Conservation (phyloP, 208 protist genomes). For the Blechomonas ayalai region DNA sequence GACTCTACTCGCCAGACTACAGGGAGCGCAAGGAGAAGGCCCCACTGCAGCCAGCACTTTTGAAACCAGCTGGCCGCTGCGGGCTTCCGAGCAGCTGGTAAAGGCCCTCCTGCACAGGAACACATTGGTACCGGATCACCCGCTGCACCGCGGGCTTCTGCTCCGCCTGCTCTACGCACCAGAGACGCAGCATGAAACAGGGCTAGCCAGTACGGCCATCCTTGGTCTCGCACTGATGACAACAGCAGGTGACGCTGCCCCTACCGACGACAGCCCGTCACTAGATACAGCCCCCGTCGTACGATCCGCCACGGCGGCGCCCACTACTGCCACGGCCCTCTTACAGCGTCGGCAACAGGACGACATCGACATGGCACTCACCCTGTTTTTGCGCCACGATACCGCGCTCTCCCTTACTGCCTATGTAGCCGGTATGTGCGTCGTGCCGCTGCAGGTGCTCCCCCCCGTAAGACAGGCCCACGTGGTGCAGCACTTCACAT, state of each 20-base stretch:
- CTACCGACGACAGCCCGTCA: neutral
- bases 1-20: slow-evolving; percentile 7
- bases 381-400: slow-evolving; percentile 43
- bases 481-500: slow-evolving; percentile 60
- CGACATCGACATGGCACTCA: slow-evolving; percentile 19
- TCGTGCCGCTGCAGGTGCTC: slow-evolving; percentile 28
- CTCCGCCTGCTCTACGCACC: slow-evolving; percentile 31
- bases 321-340: no score
- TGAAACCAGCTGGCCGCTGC: neutral
- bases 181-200: slow-evolving; percentile 16
- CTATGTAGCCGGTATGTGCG: slow-evolving; percentile 64
- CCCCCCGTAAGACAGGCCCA: slow-evolving; percentile 30
- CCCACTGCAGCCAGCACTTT: slow-evolving; percentile 7
- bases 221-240: slow-evolving; percentile 15
- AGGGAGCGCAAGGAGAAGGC: slow-evolving; percentile 3
- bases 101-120: slow-evolving; percentile 37
- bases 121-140: slow-evolving; percentile 51
- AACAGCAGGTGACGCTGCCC: neutral
- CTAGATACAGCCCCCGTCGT: neutral
- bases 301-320: neutral
- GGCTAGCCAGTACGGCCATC: slow-evolving; percentile 9
- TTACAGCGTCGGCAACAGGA: no score
- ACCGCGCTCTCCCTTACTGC: slow-evolving; percentile 29
- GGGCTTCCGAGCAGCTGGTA: slow-evolving; percentile 14
- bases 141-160: slow-evolving; percentile 45